Conservation (phyloP, 306 rosid species). For the Phaseolus lunatus region DNA sequence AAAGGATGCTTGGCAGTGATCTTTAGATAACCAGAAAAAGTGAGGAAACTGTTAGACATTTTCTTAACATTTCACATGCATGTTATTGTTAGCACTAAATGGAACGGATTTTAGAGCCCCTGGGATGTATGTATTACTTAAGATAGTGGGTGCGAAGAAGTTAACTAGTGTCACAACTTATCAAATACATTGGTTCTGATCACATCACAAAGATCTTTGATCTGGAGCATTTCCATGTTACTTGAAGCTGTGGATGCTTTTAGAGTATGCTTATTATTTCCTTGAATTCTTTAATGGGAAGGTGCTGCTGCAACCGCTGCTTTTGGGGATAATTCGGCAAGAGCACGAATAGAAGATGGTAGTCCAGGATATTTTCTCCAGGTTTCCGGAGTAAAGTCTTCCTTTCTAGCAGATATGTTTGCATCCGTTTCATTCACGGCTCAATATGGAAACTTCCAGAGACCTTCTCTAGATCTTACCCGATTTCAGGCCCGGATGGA, state of each 20-base stretch:
- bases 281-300: slow-evolving; percentile 44
- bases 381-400: slow-evolving; percentile 63
- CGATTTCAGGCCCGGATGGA: slow-evolving; percentile 79
- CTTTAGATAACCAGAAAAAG: slow-evolving; percentile 26
- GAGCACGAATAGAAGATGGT: slow-evolving; percentile 52
- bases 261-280: slow-evolving; percentile 36
- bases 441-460: slow-evolving; percentile 84
- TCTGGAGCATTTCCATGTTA: slow-evolving; percentile 6
- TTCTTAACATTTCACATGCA: slow-evolving; percentile 2
- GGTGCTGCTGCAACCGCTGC: slow-evolving; percentile 73
- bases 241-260: slow-evolving; percentile 8
- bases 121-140: slow-evolving; percentile 10
- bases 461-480: slow-evolving; percentile 72
- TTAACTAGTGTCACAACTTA: neutral
- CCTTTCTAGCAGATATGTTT: slow-evolving; percentile 70
- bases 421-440: slow-evolving; percentile 78
- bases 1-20: slow-evolving; percentile 10
- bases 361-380: slow-evolving; percentile 59
- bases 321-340: slow-evolving; percentile 63
- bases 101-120: slow-evolving; percentile 6
- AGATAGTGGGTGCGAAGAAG: neutral
- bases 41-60: slow-evolving; percentile 27
- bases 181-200: slow-evolving; percentile 3
- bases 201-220: slow-evolving; percentile 6
- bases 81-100: slow-evolving; percentile 1